A percentile compares a stretch with the other conserved stretches of the same genome.
phyloP scores from a whole-genome alignment of 768 basidiomycete species.

The Boletus rufocinnamomeus region DNA sequence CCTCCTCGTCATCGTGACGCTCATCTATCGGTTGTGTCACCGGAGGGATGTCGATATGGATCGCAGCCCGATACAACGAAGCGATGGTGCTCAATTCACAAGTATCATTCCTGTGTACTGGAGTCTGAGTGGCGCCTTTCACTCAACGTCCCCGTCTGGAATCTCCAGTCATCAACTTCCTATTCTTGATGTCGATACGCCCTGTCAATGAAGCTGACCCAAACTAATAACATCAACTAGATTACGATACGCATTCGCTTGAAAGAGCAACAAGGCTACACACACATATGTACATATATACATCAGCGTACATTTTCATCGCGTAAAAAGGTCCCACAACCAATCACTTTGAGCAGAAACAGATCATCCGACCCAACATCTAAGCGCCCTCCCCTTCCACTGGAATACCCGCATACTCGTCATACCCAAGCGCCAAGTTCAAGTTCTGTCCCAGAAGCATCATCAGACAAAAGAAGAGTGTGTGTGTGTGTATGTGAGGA shows the following conservation, averaged over 20 bases:
- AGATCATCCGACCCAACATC: background rate
- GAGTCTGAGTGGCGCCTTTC: background rate
- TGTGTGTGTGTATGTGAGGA: background rate
- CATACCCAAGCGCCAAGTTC: conserved; percentile 86
- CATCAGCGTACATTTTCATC: background rate
- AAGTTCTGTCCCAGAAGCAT: conserved; percentile 60
- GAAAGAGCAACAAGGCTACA: background rate
- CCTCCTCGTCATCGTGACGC: conserved; percentile 11
- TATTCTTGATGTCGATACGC: too few relatives aligned
- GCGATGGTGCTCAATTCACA: background rate
- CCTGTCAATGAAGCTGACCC: background rate
- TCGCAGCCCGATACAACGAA: background rate
- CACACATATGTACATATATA: background rate
- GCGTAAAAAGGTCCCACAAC: background rate
- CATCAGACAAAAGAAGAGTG: background rate
- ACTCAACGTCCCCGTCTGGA: background rate
- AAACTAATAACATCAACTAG: background rate
- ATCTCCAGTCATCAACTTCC: background rate
- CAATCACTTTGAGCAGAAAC: background rate
- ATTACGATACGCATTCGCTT: background rate
- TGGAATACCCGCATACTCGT: conserved; percentile 82
- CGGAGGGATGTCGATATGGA: conserved; percentile 1
- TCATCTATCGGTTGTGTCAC: conserved; percentile 9
- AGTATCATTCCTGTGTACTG: background rate
- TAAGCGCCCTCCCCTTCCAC: conserved; percentile 18